Conservation (phyloP, 345 rosid species). For the Salix arbutifolia region DNA sequence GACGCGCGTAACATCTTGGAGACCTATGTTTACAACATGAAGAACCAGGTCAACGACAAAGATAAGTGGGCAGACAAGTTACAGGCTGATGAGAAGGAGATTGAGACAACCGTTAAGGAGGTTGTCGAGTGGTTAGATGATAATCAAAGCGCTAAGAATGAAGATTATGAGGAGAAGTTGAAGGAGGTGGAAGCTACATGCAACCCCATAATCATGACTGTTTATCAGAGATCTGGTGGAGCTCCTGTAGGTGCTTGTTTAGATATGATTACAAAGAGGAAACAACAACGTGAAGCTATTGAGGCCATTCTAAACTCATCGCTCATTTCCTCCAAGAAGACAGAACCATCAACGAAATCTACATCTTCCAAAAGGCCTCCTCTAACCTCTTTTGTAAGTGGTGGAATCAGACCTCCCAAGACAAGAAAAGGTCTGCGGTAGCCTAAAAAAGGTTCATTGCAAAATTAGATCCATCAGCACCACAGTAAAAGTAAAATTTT, state of each 20-base stretch:
- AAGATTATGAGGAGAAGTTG: conserved; percentile 25
- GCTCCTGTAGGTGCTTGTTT: conserved; percentile 32
- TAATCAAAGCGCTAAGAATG: conserved; percentile 27
- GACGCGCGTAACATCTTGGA: neutral
- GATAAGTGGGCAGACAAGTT: too few species aligned
- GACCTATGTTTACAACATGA: neutral
- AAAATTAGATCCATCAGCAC: too few species aligned
- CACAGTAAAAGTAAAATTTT: too few species aligned
- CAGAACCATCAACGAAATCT: too few species aligned
- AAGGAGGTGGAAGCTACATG: conserved; percentile 36
- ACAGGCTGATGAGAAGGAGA: too few species aligned
- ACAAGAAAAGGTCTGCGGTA: too few species aligned
- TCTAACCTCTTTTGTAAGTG: too few species aligned
- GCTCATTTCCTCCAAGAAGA: too few species aligned
- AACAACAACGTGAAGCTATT: conserved; percentile 78
- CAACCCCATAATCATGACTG: conserved; percentile 22
- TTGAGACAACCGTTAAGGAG: neutral
- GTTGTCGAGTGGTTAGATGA: conserved; percentile 29
- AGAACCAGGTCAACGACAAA: too few species aligned
- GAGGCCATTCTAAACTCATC: conserved; percentile 67
- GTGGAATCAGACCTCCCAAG: too few species aligned
- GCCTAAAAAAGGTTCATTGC: too few species aligned
- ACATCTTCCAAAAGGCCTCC: too few species aligned
- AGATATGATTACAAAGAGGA: conserved; percentile 56
- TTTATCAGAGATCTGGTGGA: conserved; percentile 27